Evolutionary conservation across 2,329 filamentous ascomycete genomes (phyloP).

Genomic region (Alternaria novae-zelandiae): DNA sequence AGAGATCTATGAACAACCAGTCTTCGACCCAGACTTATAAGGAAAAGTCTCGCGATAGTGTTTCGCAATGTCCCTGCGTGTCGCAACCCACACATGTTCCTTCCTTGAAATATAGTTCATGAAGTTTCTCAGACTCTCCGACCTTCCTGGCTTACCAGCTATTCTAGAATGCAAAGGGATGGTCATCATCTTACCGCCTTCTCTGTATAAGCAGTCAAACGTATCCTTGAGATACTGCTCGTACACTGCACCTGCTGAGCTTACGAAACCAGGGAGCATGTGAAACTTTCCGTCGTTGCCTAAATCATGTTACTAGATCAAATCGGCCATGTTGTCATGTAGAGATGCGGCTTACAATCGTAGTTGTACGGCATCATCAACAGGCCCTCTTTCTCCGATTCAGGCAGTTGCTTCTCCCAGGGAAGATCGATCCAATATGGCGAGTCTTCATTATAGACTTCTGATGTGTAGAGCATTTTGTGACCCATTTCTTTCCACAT

Average conservation of each 20-base stretch:
- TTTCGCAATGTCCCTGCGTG: slow-evolving; percentile 59
- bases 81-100: slow-evolving; percentile 63
- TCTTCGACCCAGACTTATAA: slow-evolving; percentile 40
- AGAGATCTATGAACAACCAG: slow-evolving; percentile 5
- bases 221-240: slow-evolving; percentile 58
- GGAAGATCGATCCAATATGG: slow-evolving; percentile 64
- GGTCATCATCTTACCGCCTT: slow-evolving; percentile 63
- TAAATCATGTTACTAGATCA: slow-evolving; percentile 40
- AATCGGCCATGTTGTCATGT: slow-evolving; percentile 18
- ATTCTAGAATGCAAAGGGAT: slow-evolving; percentile 61
- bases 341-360: slow-evolving; percentile 53
- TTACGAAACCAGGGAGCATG: slow-evolving; percentile 49
- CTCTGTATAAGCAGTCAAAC: slow-evolving; percentile 61
- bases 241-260: slow-evolving; percentile 47
- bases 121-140: slow-evolving; percentile 59
- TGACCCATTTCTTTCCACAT: slow-evolving; percentile 62
- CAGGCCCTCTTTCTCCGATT: slow-evolving; percentile 58
- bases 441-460: slow-evolving; percentile 62
- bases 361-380: slow-evolving; percentile 63
- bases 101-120: slow-evolving; percentile 60
- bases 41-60: slow-evolving; percentile 57
- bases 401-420: slow-evolving; percentile 51
- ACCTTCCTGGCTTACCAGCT: slow-evolving; percentile 60
- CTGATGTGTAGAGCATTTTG: slow-evolving; percentile 57
- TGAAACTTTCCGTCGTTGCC: slow-evolving; percentile 53